Evolutionary conservation across 2,329 filamentous ascomycete genomes (phyloP).

Genomic region (Drechslerella stenobrocha): DNA sequence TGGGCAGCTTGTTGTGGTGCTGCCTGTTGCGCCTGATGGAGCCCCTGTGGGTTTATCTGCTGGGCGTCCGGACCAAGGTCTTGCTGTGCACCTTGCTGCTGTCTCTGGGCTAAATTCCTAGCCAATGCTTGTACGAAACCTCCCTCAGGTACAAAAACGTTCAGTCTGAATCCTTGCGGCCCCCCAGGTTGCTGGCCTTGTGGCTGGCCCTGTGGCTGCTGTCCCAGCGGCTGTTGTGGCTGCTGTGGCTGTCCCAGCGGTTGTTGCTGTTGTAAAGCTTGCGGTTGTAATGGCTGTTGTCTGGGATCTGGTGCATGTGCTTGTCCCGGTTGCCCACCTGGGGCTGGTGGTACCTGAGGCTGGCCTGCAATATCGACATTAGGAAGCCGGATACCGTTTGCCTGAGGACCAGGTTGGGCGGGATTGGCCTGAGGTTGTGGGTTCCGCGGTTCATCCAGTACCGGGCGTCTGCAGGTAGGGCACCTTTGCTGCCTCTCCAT

Average conservation of each 20-base stretch:
- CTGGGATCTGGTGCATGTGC: conserved; percentile 7
- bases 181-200: neutral
- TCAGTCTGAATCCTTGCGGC: conserved; percentile 17
- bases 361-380: neutral
- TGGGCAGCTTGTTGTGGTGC: conserved; percentile 4
- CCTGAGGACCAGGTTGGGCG: neutral
- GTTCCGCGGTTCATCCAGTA: conserved; percentile 60
- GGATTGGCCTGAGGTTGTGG: neutral
- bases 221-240: conserved; percentile 7
- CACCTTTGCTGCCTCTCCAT: conserved; percentile 96
- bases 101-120: conserved; percentile 22
- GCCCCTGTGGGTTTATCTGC: conserved; percentile 13
- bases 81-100: conserved; percentile 16
- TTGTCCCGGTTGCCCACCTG: conserved; percentile 9
- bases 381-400: neutral
- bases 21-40: too few relatives aligned
- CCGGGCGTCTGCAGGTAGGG: conserved; percentile 86
- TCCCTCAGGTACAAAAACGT: conserved; percentile 21
- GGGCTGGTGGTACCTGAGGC: conserved; percentile 6
- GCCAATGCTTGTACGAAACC: conserved; percentile 27
- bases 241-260: conserved; percentile 1
- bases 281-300: conserved; percentile 4
- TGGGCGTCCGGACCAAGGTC: conserved; percentile 3
- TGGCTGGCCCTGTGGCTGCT: neutral
- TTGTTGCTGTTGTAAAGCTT: conserved; percentile 13